Conservation (phyloP, 2,329 filamentous ascomycete genomes). For the Colletotrichum sp. region DNA sequence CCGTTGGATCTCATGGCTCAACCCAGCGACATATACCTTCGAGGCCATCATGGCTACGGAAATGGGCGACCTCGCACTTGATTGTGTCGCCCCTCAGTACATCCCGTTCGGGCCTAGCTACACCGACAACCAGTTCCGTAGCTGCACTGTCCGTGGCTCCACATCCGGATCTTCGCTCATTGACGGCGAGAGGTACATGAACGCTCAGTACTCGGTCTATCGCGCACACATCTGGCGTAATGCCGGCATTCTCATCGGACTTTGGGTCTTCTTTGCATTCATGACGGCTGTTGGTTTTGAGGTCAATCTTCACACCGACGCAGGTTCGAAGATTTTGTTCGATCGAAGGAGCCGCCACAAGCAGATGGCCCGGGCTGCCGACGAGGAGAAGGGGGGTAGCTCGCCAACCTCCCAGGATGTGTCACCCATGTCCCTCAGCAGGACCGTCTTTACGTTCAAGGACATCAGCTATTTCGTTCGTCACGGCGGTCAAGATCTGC, state of each 20-base stretch:
- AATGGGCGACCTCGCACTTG: conserved; percentile 40
- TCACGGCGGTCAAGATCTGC: conserved; percentile 49
- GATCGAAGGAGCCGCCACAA: conserved; percentile 36
- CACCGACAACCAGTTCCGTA: neutral
- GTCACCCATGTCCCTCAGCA: neutral
- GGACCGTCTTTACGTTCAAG: conserved; percentile 8
- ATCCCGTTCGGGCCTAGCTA: neutral
- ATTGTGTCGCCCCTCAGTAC: conserved; percentile 46
- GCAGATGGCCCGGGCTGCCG: neutral
- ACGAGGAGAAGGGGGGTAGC: neutral
- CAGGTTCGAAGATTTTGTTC: neutral
- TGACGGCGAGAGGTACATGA: neutral
- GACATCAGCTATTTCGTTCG: conserved; percentile 7
- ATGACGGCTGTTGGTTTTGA: neutral
- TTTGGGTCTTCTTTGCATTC: conserved; percentile 16
- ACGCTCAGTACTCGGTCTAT: conserved; percentile 13
- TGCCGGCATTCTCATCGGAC: conserved; percentile 17
- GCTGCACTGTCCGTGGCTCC: neutral
- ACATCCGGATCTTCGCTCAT: conserved; percentile 28
- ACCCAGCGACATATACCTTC: conserved; percentile 76
- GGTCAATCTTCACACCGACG: neutral
- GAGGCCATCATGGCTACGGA: conserved; percentile 77
- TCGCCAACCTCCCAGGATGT: neutral
- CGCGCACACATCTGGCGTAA: conserved; percentile 25
- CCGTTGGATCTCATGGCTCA: conserved; percentile 77